Evolutionary conservation across 371 early-diverging fungal genomes (phyloP), one percentile per base, ranked within the genome.

Genomic region (Rhizopus arrhizus): DNA sequence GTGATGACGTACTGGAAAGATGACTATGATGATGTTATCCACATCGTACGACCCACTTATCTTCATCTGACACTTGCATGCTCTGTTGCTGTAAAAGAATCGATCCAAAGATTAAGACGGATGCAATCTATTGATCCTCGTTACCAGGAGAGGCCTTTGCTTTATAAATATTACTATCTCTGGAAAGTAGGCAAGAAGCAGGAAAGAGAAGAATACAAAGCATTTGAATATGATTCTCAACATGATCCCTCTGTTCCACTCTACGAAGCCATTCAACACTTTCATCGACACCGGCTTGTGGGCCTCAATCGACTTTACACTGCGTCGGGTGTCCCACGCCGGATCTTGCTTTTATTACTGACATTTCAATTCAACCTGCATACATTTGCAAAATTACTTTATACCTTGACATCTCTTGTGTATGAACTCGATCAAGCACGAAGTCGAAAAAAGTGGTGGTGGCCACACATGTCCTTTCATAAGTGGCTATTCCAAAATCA

Each of bases 301-400:
- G 77, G 77, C 5, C 63, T 80, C 3, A 56, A 73, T 2, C 57
- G 52, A 12, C 59, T 80, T 0, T 74, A 64, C 16, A 64, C 62
- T 5, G 54, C 61, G 28, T 47, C 60, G 9, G 68, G 71, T 11
- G 56, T 62, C 0, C 80, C 80, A 3, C 59, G 72, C 9, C 68
- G 80, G 4, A 68, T 74, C 16, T 48, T 80, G 31, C 73, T 80
- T 34, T 22, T 80, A 31, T 38, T 80, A 9, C 51, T 77, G 13
- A 65, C 69, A 10, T 80, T 77, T 57, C 80, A 80, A 31, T 80
- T 70, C 51, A 73, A 77, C 41, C 40, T 80, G 16, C 71, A 77
- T n/a, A 46, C 61, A 1, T 80, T 77, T 65, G 71, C 77, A 6
- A 75, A 80, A 49, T 61, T 58, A 9, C 59, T 77, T 0, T 80